Conservation (phyloP, 208 protist genomes). For the Crithidia fasciculata region DNA sequence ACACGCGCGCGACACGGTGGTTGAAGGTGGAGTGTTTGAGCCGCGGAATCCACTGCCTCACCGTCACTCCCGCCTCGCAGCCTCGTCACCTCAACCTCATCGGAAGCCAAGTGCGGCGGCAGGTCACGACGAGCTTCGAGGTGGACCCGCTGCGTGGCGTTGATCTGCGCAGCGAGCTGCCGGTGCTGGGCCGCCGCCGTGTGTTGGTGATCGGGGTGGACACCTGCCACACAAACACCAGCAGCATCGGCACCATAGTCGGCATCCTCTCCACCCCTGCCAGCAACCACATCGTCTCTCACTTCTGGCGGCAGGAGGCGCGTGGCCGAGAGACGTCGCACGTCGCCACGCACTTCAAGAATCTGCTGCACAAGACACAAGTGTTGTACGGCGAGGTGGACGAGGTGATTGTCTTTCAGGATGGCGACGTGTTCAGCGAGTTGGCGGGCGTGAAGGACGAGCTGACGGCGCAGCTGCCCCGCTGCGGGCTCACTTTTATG, state of each 20-base stretch:
- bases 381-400: slow-evolving; percentile 73
- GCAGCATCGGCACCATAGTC: slow-evolving; percentile 71
- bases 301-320: slow-evolving; percentile 82
- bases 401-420: slow-evolving; percentile 89
- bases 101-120: slow-evolving; percentile 45
- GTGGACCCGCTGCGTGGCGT: slow-evolving; percentile 76
- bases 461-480: slow-evolving; percentile 42
- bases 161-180: slow-evolving; percentile 65
- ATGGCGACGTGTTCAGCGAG: slow-evolving; percentile 88
- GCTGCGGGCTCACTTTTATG: slow-evolving; percentile 88
- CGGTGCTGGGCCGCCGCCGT: slow-evolving; percentile 51
- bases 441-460: slow-evolving; percentile 62
- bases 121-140: slow-evolving; percentile 66
- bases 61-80: slow-evolving; percentile 44
- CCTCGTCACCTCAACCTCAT: slow-evolving; percentile 43
- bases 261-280: slow-evolving; percentile 67
- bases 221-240: slow-evolving; percentile 79
- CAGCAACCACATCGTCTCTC: slow-evolving; percentile 60
- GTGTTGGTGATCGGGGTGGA: slow-evolving; percentile 87
- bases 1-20: slow-evolving; percentile 75
- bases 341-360: slow-evolving; percentile 62
- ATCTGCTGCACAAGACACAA: slow-evolving; percentile 40
- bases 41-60: slow-evolving; percentile 68
- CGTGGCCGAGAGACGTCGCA: slow-evolving; percentile 68
- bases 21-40: slow-evolving; percentile 80